Evolutionary conservation across 2,329 filamentous ascomycete species (phyloP).

Genomic region (Colletotrichum tropicale): DNA sequence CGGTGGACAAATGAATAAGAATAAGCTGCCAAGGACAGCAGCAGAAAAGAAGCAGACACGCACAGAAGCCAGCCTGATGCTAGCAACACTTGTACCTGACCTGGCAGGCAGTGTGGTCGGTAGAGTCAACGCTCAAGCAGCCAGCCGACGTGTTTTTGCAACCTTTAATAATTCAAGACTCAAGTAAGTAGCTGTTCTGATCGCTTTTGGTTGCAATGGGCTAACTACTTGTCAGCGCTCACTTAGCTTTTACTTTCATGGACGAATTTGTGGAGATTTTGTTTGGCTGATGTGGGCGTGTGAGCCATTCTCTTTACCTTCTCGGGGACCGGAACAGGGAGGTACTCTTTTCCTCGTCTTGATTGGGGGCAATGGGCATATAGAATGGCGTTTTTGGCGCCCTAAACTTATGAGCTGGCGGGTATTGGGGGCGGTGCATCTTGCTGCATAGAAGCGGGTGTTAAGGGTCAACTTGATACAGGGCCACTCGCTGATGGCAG

Average conservation of each 20-base stretch:
- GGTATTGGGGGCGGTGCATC: background rate
- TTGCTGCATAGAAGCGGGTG: background rate
- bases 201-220: conserved; percentile 24
- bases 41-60: conserved; percentile 80
- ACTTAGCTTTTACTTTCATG: conserved; percentile 72
- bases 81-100: conserved; percentile 90
- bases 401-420: background rate
- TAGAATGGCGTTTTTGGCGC: background rate
- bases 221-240: conserved; percentile 50
- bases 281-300: conserved; percentile 50
- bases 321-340: background rate
- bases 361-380: background rate
- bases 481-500: background rate
- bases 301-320: background rate
- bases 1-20: conserved; percentile 59
- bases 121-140: conserved; percentile 86
- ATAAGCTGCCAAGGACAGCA: conserved; percentile 61
- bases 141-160: conserved; percentile 86
- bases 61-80: conserved; percentile 85
- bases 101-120: conserved; percentile 93
- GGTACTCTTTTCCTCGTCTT: background rate
- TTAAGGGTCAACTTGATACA: background rate
- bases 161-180: conserved; percentile 89
- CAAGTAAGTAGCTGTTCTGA: conserved; percentile 66
- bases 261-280: conserved; percentile 72